Conservation (phyloP, 2,329 filamentous ascomycete species). For the Trichoderma atrobrunneum region DNA sequence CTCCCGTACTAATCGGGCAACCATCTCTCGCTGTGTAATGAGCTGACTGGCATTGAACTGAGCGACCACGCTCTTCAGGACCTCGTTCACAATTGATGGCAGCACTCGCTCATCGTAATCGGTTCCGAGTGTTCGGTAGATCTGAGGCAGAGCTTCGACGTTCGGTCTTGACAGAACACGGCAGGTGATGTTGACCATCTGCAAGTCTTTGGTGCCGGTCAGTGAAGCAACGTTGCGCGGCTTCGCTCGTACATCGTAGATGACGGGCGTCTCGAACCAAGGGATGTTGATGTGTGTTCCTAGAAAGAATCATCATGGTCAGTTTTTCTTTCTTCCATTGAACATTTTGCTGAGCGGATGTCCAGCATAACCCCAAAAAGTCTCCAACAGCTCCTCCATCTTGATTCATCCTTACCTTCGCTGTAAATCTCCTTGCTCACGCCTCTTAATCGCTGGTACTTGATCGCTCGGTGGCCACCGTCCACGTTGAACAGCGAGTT, state of each 20-base stretch:
- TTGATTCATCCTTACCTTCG: slow-evolving; percentile 63
- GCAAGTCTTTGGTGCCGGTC: slow-evolving; percentile 97
- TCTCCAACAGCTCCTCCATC: not conserved
- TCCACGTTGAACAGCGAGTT: slow-evolving; percentile 79
- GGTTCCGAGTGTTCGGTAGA: slow-evolving; percentile 90
- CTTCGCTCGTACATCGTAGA: slow-evolving; percentile 97
- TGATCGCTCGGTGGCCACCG: slow-evolving; percentile 97
- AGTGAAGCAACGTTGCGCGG: slow-evolving; percentile 94
- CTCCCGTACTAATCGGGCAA: slow-evolving; percentile 85
- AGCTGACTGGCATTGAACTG: slow-evolving; percentile 98
- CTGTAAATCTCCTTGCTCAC: slow-evolving; percentile 94
- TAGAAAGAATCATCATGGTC: slow-evolving; percentile 36
- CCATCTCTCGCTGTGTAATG: slow-evolving; percentile 98
- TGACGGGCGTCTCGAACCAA: slow-evolving; percentile 95
- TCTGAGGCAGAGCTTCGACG: slow-evolving; percentile 85
- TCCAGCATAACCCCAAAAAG: not conserved
- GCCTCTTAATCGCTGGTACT: slow-evolving; percentile 89
- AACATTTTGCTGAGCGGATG: not conserved
- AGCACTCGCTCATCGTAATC: slow-evolving; percentile 98
- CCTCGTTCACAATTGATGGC: slow-evolving; percentile 97
- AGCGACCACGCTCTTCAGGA: slow-evolving; percentile 95
- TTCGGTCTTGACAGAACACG: slow-evolving; percentile 93
- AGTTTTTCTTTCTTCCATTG: not conserved
- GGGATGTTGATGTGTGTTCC: slow-evolving; percentile 91
- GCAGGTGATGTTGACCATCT: slow-evolving; percentile 99